Percentiles rank a stretch among this genome's conserved stretches.
Conservation (phyloP, 768 basidiomycete species). For the Lactarius vividus region DNA sequence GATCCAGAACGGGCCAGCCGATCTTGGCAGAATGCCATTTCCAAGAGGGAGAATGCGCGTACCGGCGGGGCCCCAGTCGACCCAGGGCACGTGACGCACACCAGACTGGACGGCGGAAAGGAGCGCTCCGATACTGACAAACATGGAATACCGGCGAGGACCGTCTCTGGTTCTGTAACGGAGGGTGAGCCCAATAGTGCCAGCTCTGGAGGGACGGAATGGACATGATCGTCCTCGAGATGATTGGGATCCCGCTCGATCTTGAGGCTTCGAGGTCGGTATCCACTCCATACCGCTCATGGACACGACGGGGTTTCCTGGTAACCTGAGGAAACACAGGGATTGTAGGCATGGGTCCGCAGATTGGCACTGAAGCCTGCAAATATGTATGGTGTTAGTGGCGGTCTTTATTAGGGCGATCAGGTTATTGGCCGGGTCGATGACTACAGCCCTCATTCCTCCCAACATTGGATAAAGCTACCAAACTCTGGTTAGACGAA, state of each 20-base stretch:
- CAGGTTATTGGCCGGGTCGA: slow-evolving; percentile 3
- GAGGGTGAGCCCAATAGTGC: slow-evolving; percentile 7
- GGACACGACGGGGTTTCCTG: background rate
- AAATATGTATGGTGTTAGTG: slow-evolving; percentile 9
- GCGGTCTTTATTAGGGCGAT: slow-evolving; percentile 6
- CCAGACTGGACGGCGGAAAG: background rate
- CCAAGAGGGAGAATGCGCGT: background rate
- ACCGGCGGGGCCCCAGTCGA: slow-evolving; percentile 15
- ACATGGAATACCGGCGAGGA: background rate
- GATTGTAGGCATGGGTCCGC: background rate
- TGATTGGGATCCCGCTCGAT: background rate
- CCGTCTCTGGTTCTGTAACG: background rate
- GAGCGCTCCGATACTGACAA: slow-evolving; percentile 8
- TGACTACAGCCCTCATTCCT: slow-evolving; percentile 3
- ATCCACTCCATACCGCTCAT: slow-evolving; percentile 9
- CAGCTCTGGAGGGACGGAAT: slow-evolving; percentile 14
- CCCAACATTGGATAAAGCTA: background rate
- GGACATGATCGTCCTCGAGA: slow-evolving; percentile 6
- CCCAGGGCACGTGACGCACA: slow-evolving; percentile 4
- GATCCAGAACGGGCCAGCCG: slow-evolving; percentile 19
- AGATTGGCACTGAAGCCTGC: slow-evolving; percentile 3
- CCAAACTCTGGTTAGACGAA: background rate
- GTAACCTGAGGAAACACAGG: slow-evolving; percentile 12
- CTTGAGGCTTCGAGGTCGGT: background rate
- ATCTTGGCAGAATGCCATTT: background rate